phyloP scores from a whole-genome alignment of 352 stramenopile genomes.

The Pilasporangium apinafurcum region DNA sequence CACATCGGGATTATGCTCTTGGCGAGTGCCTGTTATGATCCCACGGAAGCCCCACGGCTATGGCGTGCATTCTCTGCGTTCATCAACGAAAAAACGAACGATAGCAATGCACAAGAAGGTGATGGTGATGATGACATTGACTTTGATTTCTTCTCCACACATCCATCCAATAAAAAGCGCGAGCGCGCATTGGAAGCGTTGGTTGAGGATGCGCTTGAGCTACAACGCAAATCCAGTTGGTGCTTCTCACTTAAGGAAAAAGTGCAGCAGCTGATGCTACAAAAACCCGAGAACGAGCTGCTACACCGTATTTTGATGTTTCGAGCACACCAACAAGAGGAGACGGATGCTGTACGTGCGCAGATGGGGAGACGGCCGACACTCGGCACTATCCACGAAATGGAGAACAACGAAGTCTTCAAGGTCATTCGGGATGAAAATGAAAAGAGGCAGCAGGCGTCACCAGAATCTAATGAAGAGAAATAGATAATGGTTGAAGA shows the following conservation, averaged over 20 bases:
- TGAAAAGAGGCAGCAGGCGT: slow-evolving; percentile 7
- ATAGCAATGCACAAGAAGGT: slow-evolving; percentile 12
- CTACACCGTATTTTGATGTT: slow-evolving; percentile 29
- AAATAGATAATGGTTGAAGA: too few species aligned
- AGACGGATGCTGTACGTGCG: too few species aligned
- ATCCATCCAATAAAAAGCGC: slow-evolving; percentile 58
- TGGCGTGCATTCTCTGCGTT: slow-evolving; percentile 35
- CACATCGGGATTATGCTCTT: slow-evolving; percentile 79
- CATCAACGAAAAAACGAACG: slow-evolving; percentile 8
- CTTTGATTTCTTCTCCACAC: slow-evolving; percentile 57
- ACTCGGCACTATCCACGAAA: slow-evolving; percentile 38
- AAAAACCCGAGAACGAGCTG: slow-evolving; percentile 25
- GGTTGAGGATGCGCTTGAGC: slow-evolving; percentile 30
- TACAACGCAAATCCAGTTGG: slow-evolving; percentile 43
- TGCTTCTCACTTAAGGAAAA: slow-evolving; percentile 47
- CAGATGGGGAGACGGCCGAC: slow-evolving; percentile 28
- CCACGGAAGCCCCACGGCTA: slow-evolving; percentile 35
- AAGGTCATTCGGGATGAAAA: slow-evolving; percentile 12
- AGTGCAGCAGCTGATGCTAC: slow-evolving; percentile 35
- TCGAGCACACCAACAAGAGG: slow-evolving; percentile 6
- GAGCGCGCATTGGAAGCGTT: slow-evolving; percentile 32
- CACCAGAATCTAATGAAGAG: slow-evolving; percentile 7
- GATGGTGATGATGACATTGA: slow-evolving; percentile 26
- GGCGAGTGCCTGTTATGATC: slow-evolving; percentile 66
- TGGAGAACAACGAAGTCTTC: slow-evolving; percentile 60